Evolutionary conservation across 1,284 basidiomycete genomes (phyloP).

Genomic region (Naganishia sp.): DNA sequence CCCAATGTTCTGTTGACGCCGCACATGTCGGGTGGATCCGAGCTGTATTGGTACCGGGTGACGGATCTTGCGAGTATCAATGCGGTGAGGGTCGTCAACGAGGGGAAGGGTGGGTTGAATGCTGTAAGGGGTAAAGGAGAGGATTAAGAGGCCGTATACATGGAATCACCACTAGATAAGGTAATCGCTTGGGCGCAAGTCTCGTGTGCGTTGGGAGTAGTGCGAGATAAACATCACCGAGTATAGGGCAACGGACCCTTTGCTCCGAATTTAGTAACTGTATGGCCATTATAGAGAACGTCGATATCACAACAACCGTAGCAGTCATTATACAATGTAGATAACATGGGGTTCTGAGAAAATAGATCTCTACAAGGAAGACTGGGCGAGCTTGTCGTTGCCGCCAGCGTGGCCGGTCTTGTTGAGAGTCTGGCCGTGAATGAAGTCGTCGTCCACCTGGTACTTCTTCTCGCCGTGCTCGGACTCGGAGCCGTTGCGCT

Average conservation of each 20-base stretch:
- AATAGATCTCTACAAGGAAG: not conserved
- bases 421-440: constrained; percentile 7
- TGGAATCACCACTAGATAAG: not conserved
- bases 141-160: not conserved
- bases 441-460: not conserved
- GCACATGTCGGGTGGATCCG: constrained; percentile 40
- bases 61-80: constrained; percentile 39
- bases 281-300: too few species aligned
- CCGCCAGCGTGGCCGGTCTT: constrained; percentile 11
- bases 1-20: constrained; percentile 46
- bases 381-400: constrained; percentile 25
- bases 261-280: too few species aligned
- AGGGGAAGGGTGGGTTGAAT: constrained; percentile 39
- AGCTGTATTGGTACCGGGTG: constrained; percentile 36
- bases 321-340: too few species aligned
- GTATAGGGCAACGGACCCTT: too few species aligned
- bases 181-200: too few species aligned
- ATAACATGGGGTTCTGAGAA: too few species aligned
- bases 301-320: too few species aligned
- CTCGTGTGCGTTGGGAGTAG: too few species aligned
- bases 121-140: constrained; percentile 36
- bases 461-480: constrained; percentile 17
- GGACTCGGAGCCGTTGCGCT: not conserved
- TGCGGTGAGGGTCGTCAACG: constrained; percentile 35
- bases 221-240: too few species aligned